Conservation (phyloP, 805 yeast species). For the Candida pseudofarinosa region DNA sequence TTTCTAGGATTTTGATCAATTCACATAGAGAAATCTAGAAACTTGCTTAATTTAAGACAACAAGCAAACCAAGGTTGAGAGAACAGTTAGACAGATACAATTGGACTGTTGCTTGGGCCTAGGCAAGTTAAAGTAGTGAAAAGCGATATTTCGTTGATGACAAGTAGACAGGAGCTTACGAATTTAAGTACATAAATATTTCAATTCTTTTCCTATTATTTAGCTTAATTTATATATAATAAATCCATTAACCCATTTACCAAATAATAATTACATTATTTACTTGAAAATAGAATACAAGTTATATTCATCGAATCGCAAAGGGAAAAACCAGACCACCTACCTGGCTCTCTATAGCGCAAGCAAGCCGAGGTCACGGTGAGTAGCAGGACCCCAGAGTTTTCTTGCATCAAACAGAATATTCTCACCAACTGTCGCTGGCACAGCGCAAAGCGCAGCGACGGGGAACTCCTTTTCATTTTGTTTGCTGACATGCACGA, state of each 20-base stretch:
- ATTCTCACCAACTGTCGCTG: too few species aligned
- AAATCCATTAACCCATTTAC: slow-evolving; percentile 23
- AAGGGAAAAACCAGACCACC: background rate
- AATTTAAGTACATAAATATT: slow-evolving; percentile 1
- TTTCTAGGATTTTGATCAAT: background rate
- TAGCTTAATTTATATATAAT: slow-evolving; percentile 14
- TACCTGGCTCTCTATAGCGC: background rate
- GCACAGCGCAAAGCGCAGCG: background rate
- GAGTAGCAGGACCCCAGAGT: background rate
- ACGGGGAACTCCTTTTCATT: background rate
- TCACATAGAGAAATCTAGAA: background rate
- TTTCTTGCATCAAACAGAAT: too few species aligned
- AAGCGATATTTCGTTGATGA: too few species aligned
- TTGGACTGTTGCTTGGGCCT: too few species aligned
- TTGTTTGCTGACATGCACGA: background rate
- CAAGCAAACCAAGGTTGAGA: too few species aligned
- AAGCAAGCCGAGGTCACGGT: background rate
- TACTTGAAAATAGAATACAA: slow-evolving; percentile 18
- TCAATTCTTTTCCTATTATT: slow-evolving; percentile 15
- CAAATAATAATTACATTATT: slow-evolving; percentile 16
- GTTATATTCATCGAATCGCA: slow-evolving; percentile 5
- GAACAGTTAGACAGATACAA: too few species aligned
- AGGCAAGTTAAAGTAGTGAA: too few species aligned
- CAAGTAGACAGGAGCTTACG: too few species aligned
- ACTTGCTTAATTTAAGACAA: too few species aligned